phyloP scores from a whole-genome alignment of 495 filamentous ascomycete genomes.

The Penicillium alfredii region DNA sequence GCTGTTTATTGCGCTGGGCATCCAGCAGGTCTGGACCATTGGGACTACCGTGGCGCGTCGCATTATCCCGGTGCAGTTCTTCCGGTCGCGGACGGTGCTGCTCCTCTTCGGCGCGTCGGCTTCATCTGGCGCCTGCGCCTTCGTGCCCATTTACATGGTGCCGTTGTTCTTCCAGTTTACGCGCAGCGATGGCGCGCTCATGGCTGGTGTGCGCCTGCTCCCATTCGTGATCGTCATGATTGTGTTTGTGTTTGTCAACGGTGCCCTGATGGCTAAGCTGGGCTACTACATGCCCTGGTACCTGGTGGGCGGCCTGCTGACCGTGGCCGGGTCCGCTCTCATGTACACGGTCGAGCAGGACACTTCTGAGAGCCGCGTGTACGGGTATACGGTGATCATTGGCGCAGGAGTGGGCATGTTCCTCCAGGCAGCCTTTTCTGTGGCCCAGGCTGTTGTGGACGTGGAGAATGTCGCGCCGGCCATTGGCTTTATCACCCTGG shows the following conservation, averaged over 20 bases:
- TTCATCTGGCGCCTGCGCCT: slow-evolving; percentile 16
- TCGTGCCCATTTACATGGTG: slow-evolving; percentile 44
- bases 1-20: slow-evolving; percentile 29
- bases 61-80: slow-evolving; percentile 47
- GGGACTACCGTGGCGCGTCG: slow-evolving; percentile 41
- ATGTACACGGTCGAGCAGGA: background rate
- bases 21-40: slow-evolving; percentile 2
- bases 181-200: slow-evolving; percentile 26
- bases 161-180: slow-evolving; percentile 48
- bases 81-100: slow-evolving; percentile 36
- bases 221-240: slow-evolving; percentile 21
- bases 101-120: slow-evolving; percentile 40
- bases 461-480: slow-evolving; percentile 35
- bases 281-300: slow-evolving; percentile 21
- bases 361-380: slow-evolving; percentile 36
- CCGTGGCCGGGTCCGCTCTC: background rate
- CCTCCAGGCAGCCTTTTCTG: slow-evolving; percentile 47
- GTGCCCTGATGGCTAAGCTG: background rate
- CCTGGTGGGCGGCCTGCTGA: slow-evolving; percentile 23
- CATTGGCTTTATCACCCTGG: slow-evolving; percentile 48
- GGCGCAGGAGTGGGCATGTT: slow-evolving; percentile 49
- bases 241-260: slow-evolving; percentile 3
- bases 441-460: slow-evolving; percentile 45
- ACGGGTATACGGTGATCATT: slow-evolving; percentile 55
- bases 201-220: slow-evolving; percentile 35